Evolutionary conservation across 2,329 filamentous ascomycete genomes (phyloP).

Genomic region (Hymenoscyphus scutula): DNA sequence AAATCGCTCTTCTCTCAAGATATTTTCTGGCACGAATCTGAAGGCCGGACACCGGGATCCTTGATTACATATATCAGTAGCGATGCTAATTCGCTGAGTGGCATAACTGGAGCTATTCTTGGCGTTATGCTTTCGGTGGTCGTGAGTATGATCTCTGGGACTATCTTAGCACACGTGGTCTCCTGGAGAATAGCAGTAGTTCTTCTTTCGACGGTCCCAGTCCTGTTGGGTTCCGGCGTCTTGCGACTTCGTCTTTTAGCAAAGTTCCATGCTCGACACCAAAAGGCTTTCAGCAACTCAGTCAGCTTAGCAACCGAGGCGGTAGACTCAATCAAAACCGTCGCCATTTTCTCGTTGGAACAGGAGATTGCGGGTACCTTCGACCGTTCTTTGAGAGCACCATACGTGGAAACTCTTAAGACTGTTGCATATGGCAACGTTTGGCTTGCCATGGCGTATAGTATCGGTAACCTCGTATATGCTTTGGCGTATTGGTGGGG

Average conservation of each 20-base stretch:
- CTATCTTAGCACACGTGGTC: constrained; percentile 67
- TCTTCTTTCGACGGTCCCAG: constrained; percentile 42
- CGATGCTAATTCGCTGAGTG: constrained; percentile 65
- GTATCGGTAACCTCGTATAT: constrained; percentile 64
- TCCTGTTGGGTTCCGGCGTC: constrained; percentile 54
- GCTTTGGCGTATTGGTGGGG: constrained; percentile 81
- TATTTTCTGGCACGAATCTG: constrained; percentile 69
- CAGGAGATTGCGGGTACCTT: constrained; percentile 54
- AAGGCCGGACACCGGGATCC: constrained; percentile 57
- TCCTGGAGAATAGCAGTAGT: constrained; percentile 72
- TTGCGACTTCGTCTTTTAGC: constrained; percentile 63
- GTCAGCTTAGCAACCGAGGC: constrained; percentile 61
- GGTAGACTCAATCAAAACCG: constrained; percentile 62
- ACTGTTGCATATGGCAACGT: constrained; percentile 40
- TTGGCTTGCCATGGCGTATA: constrained; percentile 59
- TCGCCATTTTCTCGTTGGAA: constrained; percentile 55
- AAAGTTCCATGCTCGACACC: constrained; percentile 61
- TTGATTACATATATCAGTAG: constrained; percentile 68
- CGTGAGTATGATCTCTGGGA: constrained; percentile 66
- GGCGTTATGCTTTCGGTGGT: constrained; percentile 66
- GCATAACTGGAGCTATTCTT: constrained; percentile 67
- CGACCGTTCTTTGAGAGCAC: constrained; percentile 48
- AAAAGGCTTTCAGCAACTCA: constrained; percentile 61
- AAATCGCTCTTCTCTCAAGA: constrained; percentile 64
- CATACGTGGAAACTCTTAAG: constrained; percentile 53